Percentiles rank a stretch among this genome's conserved stretches.
phyloP scores from a whole-genome alignment of 208 protist genomes.

The Giardia duodenalis region DNA sequence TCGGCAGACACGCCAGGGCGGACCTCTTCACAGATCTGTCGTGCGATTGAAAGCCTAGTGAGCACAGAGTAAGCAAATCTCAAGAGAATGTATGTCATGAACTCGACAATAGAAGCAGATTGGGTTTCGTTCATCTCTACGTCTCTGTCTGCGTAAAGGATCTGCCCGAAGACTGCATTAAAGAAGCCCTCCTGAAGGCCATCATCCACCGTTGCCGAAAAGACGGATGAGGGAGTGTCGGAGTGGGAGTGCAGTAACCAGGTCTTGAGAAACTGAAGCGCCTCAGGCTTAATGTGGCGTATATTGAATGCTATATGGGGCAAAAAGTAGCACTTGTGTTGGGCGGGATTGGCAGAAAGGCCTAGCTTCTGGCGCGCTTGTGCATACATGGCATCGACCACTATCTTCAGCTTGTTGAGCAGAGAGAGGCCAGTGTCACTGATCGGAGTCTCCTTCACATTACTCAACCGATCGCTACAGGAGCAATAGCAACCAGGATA shows the following conservation, averaged over 20 bases:
- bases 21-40: background rate
- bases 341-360: background rate
- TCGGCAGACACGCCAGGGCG: background rate
- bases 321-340: background rate
- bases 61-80: background rate
- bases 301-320: background rate
- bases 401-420: background rate
- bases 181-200: background rate
- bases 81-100: background rate
- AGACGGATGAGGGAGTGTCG: background rate
- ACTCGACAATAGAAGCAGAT: background rate
- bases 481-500: background rate
- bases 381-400: background rate
- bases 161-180: background rate
- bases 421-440: background rate
- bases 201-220: background rate
- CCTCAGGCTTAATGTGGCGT: background rate
- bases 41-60: background rate
- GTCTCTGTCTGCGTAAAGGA: background rate
- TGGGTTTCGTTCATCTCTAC: background rate
- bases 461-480: background rate
- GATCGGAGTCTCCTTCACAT: background rate
- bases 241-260: too few relatives aligned
- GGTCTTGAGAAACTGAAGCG: background rate
- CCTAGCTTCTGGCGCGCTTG: background rate